A percentile compares a stretch with the other conserved stretches of the same genome.
Conservation (phyloP, 139 green algal species). For the Chlamydomonas schloesseri region DNA sequence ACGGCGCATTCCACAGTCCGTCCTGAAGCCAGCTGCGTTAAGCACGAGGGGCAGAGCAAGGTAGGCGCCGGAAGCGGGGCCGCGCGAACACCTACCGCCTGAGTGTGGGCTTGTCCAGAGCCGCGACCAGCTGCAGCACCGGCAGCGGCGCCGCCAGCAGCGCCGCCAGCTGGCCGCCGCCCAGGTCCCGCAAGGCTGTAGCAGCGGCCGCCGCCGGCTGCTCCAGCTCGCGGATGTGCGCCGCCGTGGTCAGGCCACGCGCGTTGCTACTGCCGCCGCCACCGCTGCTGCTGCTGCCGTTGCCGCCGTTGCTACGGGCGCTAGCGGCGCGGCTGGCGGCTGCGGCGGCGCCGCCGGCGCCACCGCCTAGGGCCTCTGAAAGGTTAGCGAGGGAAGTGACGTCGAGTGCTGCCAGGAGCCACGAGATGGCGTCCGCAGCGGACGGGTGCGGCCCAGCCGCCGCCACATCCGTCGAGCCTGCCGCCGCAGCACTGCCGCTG, state of each 20-base stretch:
- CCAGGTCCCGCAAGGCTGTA: background rate
- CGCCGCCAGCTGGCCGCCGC: background rate
- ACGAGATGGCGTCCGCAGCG: background rate
- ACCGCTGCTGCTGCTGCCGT: background rate
- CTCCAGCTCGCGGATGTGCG: background rate
- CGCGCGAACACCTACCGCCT: background rate
- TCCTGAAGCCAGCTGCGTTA: too few relatives aligned
- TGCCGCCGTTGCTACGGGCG: background rate
- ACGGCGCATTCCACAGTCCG: too few relatives aligned
- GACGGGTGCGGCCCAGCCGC: too few relatives aligned
- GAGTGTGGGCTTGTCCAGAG: background rate
- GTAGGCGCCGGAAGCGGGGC: too few relatives aligned
- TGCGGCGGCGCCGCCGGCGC: background rate
- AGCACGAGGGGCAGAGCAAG: too few relatives aligned
- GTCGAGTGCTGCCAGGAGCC: background rate
- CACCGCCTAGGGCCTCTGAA: background rate
- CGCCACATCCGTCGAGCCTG: too few relatives aligned
- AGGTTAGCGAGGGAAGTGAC: background rate
- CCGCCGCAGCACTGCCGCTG: too few relatives aligned
- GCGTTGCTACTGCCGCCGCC: too few relatives aligned
- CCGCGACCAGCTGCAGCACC: background rate
- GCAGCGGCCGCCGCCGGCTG: background rate
- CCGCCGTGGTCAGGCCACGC: background rate
- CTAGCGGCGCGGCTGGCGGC: background rate
- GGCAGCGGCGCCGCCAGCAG: slow-evolving; percentile 17